Evolutionary conservation across 768 basidiomycete genomes (phyloP).

Genomic region (Collybiopsis luxurians): DNA sequence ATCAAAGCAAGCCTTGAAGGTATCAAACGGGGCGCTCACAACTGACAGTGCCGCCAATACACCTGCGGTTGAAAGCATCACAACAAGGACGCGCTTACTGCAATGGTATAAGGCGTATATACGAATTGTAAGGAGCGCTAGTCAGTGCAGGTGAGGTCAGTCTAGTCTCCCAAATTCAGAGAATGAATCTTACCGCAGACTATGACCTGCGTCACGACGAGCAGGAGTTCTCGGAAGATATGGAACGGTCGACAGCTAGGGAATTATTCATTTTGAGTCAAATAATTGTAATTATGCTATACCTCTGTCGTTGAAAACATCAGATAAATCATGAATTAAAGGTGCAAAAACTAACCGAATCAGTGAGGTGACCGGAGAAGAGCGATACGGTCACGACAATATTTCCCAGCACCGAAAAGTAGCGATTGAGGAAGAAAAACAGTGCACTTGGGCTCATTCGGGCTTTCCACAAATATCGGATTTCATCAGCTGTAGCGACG

Average conservation of each 20-base stretch:
- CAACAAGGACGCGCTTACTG: neutral
- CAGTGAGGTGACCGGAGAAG: neutral
- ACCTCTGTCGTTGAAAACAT: neutral
- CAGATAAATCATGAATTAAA: neutral
- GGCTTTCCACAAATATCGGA: neutral
- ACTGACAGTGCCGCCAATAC: neutral
- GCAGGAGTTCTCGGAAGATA: neutral
- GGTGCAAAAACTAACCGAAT: neutral
- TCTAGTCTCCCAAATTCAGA: neutral
- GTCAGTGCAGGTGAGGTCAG: neutral
- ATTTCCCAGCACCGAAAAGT: neutral
- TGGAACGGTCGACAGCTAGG: neutral
- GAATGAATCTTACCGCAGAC: neutral
- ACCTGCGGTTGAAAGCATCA: neutral
- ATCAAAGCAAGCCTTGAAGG: neutral
- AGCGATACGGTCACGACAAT: neutral
- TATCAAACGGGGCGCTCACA: too few relatives aligned
- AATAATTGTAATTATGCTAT: neutral
- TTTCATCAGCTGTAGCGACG: neutral
- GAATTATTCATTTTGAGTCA: neutral
- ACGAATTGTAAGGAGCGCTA: neutral
- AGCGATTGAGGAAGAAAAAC: neutral
- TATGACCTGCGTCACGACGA: neutral
- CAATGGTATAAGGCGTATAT: neutral
- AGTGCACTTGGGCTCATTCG: neutral